Percentiles rank a stretch among this genome's conserved stretches.
Conservation (phyloP, 768 basidiomycete species). For the Tulasnella sp. region DNA sequence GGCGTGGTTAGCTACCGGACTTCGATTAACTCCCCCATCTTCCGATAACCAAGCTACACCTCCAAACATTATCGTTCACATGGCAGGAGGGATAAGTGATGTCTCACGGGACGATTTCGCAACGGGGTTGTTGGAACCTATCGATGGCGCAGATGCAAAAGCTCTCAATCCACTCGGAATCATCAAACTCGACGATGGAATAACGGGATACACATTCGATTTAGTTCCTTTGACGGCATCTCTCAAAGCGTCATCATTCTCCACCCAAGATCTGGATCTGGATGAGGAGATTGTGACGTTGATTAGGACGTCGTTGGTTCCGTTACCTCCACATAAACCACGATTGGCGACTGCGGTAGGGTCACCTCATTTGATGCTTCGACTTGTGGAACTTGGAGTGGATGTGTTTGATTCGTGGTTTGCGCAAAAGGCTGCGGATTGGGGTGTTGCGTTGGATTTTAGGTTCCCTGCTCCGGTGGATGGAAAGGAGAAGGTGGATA, state of each 20-base stretch:
- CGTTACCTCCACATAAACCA: slow-evolving; percentile 43
- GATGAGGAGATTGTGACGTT: slow-evolving; percentile 29
- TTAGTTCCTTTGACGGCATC: slow-evolving; percentile 32
- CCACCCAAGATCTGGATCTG: background rate
- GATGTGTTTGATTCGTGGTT: slow-evolving; percentile 68
- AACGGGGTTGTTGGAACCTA: slow-evolving; percentile 39
- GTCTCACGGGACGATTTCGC: slow-evolving; percentile 56
- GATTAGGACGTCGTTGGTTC: slow-evolving; percentile 44
- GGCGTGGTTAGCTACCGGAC: slow-evolving; percentile 47
- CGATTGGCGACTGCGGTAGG: slow-evolving; percentile 43
- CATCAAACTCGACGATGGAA: slow-evolving; percentile 49
- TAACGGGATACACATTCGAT: slow-evolving; percentile 60
- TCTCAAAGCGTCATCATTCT: slow-evolving; percentile 24
- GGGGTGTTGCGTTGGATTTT: slow-evolving; percentile 71
- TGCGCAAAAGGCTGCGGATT: slow-evolving; percentile 51
- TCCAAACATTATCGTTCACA: slow-evolving; percentile 49
- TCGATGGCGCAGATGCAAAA: slow-evolving; percentile 44
- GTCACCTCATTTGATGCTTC: slow-evolving; percentile 66
- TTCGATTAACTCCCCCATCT: slow-evolving; percentile 22
- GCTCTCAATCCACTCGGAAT: slow-evolving; percentile 33
- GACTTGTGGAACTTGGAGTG: slow-evolving; percentile 52
- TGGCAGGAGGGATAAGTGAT: slow-evolving; percentile 46
- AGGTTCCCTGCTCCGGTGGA: slow-evolving; percentile 40
- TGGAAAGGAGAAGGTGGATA: slow-evolving; percentile 19
- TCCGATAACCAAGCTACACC: slow-evolving; percentile 16